Evolutionary conservation across 1,284 basidiomycete genomes (phyloP), one percentile per base, ranked within the genome.

Genomic region (Leccinum pachyderme): DNA sequence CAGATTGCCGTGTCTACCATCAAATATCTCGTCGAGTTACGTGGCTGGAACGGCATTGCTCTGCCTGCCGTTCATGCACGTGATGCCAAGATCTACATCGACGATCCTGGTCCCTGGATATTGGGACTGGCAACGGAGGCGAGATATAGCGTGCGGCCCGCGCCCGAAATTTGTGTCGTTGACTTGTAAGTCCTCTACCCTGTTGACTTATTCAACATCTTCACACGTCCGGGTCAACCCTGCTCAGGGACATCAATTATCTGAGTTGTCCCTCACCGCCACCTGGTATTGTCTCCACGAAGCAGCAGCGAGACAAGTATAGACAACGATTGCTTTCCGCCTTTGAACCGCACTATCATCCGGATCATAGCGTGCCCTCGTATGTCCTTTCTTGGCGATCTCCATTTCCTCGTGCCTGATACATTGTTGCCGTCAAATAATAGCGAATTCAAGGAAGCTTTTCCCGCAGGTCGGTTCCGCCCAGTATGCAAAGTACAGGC

Each of bases 361-460:
- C 90, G 27, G 89, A 92, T 67, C 87, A 92, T 65, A 83, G 84
- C 44, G 81, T 93, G 31, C 88, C 89, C 12, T 89, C 84, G 86
- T 86, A 59, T 35, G 75, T 67, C 43, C 15, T 31, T 27, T 47
- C n/a, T 39, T 35, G 7, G 3, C 18, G 4, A 32, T 15, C 37
- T 44, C 33, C 52, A 33, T 22, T 7, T n/a, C 22, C 13, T 29
- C 8, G 33, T 59, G 32, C 27, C 39, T 59, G 27, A 54, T 60
- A 12, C 25, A 41, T 45, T 57, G 46, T 52, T 28, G 29, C 24
- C 41, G 18, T 59, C 18, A 11, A 11, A 32, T 54, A 56, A 12
- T 61, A 90, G 89, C 58, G 95, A 98, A 72, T 92, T 96, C 77
- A 94, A 95, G 68, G 92, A 97, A 67, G 93, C 95, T 3, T 98